Conservation (phyloP, 805 yeast species). For the Nakazawaea wickerhamii region DNA sequence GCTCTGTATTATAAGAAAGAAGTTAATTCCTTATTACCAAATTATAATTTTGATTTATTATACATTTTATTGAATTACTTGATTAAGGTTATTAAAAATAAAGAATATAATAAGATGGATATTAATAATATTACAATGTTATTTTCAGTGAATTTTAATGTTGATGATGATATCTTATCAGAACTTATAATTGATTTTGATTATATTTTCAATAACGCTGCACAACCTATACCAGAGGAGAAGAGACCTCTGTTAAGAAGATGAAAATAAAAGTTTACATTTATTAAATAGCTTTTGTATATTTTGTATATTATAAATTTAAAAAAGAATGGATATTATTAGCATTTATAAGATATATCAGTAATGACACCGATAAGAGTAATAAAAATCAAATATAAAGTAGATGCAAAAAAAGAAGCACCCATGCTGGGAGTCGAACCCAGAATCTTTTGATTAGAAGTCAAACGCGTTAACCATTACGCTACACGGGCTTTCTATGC, state of each 20-base stretch:
- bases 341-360: too few relatives aligned
- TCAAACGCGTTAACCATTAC: constrained; percentile 46
- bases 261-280: not conserved
- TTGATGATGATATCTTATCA: constrained; percentile 28
- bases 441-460: constrained; percentile 44
- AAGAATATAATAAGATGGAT: constrained; percentile 75
- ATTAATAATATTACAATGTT: constrained; percentile 51
- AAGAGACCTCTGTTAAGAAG: constrained; percentile 10
- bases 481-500: constrained; percentile 26
- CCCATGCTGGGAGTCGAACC: constrained; percentile 36
- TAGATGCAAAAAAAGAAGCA: constrained; percentile 11
- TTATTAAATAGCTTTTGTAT: not conserved
- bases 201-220: constrained; percentile 13
- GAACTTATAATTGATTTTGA: constrained; percentile 25
- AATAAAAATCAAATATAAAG: not conserved
- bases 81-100: constrained; percentile 55
- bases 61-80: constrained; percentile 64
- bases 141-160: constrained; percentile 31
- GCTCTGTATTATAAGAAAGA: constrained; percentile 19
- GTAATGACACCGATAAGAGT: not conserved
- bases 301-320: too few relatives aligned
- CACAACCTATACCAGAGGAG: not conserved
- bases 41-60: constrained; percentile 53
- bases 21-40: constrained; percentile 40
- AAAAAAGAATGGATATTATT: too few relatives aligned